Conservation (phyloP, 2,329 filamentous ascomycete genomes). For the Thermochaetoides dissita region DNA sequence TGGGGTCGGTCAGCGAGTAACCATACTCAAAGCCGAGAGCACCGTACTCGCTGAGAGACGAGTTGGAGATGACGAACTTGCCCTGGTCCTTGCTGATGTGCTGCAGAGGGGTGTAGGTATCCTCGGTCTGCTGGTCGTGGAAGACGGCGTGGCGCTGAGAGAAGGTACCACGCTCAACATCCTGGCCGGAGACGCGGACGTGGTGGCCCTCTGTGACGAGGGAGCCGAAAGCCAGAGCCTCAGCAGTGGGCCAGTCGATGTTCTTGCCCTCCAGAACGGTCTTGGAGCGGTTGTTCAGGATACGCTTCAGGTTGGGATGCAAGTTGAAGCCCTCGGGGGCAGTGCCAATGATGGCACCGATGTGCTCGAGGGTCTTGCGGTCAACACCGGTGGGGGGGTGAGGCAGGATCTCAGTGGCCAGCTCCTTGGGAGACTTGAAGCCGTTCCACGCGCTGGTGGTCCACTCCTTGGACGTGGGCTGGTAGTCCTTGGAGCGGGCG, state of each 20-base stretch:
- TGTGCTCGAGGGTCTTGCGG: constrained; percentile 58
- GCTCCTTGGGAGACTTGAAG: constrained; percentile 97
- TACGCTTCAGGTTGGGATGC: constrained; percentile 95
- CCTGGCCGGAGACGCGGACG: constrained; percentile 93
- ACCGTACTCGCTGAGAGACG: constrained; percentile 57
- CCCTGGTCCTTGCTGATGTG: constrained; percentile 82
- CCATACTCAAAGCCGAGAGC: constrained; percentile 96
- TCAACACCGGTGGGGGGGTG: constrained; percentile 80
- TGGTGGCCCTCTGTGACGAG: constrained; percentile 89
- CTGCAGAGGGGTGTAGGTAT: constrained; percentile 84
- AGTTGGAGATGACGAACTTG: constrained; percentile 94
- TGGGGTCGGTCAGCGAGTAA: constrained; percentile 92
- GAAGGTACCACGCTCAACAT: constrained; percentile 98
- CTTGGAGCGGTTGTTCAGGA: constrained; percentile 79
- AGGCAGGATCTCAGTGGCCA: constrained; percentile 84
- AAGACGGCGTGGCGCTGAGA: constrained; percentile 95
- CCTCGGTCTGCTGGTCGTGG: constrained; percentile 91
- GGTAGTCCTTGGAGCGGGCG: constrained; percentile 92
- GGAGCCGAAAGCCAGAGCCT: constrained; percentile 87
- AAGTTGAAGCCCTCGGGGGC: constrained; percentile 74
- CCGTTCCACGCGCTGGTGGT: constrained; percentile 97
- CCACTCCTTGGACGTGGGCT: constrained; percentile 94
- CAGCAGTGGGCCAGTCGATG: constrained; percentile 95
- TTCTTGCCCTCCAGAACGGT: constrained; percentile 80
- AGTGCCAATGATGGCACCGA: constrained; percentile 66